Conservation (phyloP, 129 eudicot genomes). For the Logfia minima region DNA sequence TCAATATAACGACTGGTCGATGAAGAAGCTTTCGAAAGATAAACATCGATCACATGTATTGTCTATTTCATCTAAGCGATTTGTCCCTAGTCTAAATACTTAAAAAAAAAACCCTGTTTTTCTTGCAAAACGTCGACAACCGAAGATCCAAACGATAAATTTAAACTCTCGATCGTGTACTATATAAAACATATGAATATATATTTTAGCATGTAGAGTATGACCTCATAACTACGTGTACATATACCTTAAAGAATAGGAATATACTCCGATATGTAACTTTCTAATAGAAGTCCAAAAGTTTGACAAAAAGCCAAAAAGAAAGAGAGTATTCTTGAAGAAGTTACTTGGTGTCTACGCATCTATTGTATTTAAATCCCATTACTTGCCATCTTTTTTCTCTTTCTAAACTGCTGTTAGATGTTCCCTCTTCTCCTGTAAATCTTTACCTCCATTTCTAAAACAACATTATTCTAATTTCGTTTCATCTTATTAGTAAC, state of each 20-base stretch:
- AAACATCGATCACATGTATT: background rate
- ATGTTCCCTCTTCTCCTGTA: conserved; percentile 19
- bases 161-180: too few species aligned
- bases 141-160: too few species aligned
- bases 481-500: too few species aligned
- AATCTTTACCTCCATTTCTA: conserved; percentile 3
- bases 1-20: conserved; percentile 15
- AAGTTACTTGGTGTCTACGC: conserved; percentile 39
- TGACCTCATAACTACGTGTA: conserved; percentile 23
- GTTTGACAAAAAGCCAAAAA: conserved; percentile 36
- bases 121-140: too few species aligned
- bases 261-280: conserved; percentile 21
- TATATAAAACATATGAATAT: too few species aligned
- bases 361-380: conserved; percentile 26
- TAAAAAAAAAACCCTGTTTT: too few species aligned
- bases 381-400: conserved; percentile 31
- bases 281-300: conserved; percentile 36
- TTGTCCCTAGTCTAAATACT: background rate
- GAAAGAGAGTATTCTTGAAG: conserved; percentile 20
- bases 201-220: too few species aligned
- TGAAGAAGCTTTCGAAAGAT: conserved; percentile 1
- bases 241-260: conserved; percentile 13
- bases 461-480: background rate
- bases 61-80: background rate
- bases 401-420: conserved; percentile 35